phyloP scores from a whole-genome alignment of 805 yeast genomes.

The Ogataea ganodermae region DNA sequence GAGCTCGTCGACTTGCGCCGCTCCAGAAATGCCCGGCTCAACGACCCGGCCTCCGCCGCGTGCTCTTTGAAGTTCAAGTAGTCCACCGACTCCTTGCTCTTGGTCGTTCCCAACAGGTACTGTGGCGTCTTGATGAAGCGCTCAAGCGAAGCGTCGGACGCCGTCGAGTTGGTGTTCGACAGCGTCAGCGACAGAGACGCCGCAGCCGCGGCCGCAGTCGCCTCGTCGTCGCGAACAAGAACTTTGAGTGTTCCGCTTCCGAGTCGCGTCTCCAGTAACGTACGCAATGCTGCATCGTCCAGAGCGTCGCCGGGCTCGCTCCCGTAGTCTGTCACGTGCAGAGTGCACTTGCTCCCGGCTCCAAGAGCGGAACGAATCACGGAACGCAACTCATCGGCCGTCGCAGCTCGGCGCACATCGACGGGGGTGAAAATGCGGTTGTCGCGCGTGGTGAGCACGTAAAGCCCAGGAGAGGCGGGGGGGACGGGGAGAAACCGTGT shows the following conservation, averaged over 20 bases:
- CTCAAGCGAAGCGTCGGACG: constrained; percentile 40
- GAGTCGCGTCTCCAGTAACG: constrained; percentile 39
- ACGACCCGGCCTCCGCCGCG: constrained; percentile 5
- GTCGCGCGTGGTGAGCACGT: constrained; percentile 65
- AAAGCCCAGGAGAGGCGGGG: constrained; percentile 26
- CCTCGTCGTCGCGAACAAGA: constrained; percentile 12
- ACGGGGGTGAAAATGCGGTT: constrained; percentile 56
- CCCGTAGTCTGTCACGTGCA: constrained; percentile 71
- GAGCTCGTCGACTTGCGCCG: constrained; percentile 26
- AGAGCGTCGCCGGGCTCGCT: constrained; percentile 58
- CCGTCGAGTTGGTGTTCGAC: constrained; percentile 57
- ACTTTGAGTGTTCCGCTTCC: constrained; percentile 29
- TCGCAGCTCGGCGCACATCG: constrained; percentile 35
- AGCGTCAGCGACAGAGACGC: constrained; percentile 33
- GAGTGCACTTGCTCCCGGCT: constrained; percentile 35
- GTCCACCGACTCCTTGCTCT: constrained; percentile 43
- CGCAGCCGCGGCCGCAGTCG: neutral
- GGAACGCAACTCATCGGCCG: constrained; percentile 38
- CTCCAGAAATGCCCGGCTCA: constrained; percentile 7
- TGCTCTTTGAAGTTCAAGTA: constrained; percentile 60
- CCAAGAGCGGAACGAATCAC: constrained; percentile 38
- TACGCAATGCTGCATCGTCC: constrained; percentile 48
- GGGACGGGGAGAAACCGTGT: constrained; percentile 20
- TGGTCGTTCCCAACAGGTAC: constrained; percentile 49
- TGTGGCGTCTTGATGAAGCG: constrained; percentile 67